Evolutionary conservation across 2,329 filamentous ascomycete species (phyloP).

Genomic region (Huntiella abstrusa): DNA sequence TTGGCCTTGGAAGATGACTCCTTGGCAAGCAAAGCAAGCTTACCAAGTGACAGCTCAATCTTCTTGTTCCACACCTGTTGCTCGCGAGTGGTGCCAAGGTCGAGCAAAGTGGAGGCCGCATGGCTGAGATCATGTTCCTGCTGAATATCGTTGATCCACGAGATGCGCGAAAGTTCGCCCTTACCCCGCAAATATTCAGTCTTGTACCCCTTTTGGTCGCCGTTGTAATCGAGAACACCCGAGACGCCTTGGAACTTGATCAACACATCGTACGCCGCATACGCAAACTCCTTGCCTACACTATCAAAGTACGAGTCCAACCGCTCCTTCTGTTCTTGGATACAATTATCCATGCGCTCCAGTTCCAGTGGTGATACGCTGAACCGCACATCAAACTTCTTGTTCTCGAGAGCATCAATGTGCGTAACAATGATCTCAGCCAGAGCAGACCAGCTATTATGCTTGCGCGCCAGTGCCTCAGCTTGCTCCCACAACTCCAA

Average conservation of each 20-base stretch:
- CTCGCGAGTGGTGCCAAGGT: constrained; percentile 52
- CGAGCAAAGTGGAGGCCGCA: constrained; percentile 52
- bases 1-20: constrained; percentile 18
- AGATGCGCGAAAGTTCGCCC: constrained; percentile 54
- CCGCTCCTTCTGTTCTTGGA: constrained; percentile 25
- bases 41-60: constrained; percentile 76
- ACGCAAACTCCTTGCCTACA: constrained; percentile 48
- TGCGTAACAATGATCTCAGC: constrained; percentile 37
- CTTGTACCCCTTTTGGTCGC: constrained; percentile 50
- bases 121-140: constrained; percentile 55
- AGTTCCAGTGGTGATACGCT: constrained; percentile 16
- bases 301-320: constrained; percentile 37
- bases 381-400: constrained; percentile 14
- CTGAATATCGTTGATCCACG: constrained; percentile 87
- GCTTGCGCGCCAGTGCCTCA: constrained; percentile 38
- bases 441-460: constrained; percentile 34
- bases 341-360: constrained; percentile 18
- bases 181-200: constrained; percentile 61
- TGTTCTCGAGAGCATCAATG: constrained; percentile 22
- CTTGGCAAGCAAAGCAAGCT: constrained; percentile 56
- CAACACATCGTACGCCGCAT: constrained; percentile 63
- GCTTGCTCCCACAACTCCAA: constrained; percentile 38
- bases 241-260: constrained; percentile 48
- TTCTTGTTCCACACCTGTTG: constrained; percentile 81
- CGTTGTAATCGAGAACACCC: constrained; percentile 50